A percentile compares a stretch with the other conserved stretches of the same genome.
These are phyloP conservation scores for Pestalotiopsis sp. DNA, from an alignment of 2,329 filamentous ascomycete species.

Conservation along the genomic window DNA sequence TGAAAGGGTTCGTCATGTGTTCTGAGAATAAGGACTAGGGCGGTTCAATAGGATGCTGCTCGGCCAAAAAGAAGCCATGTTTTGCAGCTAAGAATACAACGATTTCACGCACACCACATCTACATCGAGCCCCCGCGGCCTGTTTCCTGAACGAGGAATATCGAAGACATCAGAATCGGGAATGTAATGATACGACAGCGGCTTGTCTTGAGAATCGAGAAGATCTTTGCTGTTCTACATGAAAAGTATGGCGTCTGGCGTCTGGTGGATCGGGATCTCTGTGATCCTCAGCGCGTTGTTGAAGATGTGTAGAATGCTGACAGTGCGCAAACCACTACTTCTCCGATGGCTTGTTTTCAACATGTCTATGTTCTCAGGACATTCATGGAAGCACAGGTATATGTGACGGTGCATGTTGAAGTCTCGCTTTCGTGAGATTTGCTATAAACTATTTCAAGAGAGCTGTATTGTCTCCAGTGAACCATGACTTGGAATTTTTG, in stretches of 20 bases:
- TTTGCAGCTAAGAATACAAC: conserved; percentile 36
- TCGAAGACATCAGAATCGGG: neutral
- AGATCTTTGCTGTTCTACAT: neutral
- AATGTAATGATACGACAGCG: neutral
- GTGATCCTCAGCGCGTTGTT: neutral
- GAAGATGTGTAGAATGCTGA: too few species aligned
- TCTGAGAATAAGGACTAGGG: conserved; percentile 35
- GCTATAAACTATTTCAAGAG: too few species aligned
- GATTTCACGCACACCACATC: conserved; percentile 16
- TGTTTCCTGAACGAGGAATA: neutral
- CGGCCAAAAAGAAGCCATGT: conserved; percentile 32
- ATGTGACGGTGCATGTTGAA: too few species aligned
- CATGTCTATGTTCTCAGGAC: too few species aligned
- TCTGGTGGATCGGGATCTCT: neutral
- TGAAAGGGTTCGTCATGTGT: conserved; percentile 46
- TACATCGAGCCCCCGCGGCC: neutral
- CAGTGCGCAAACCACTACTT: too few species aligned
- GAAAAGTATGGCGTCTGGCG: neutral
- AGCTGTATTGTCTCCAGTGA: too few species aligned
- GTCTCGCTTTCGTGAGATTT: too few species aligned
- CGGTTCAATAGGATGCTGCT: conserved; percentile 36
- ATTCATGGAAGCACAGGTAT: too few species aligned
- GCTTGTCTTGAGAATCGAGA: neutral
- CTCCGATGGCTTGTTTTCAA: too few species aligned
- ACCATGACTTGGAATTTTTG: too few species aligned